Base-by-base conservation (phyloP, 306 rosid genomes). In the Ochetophila trinervis region DNA sequence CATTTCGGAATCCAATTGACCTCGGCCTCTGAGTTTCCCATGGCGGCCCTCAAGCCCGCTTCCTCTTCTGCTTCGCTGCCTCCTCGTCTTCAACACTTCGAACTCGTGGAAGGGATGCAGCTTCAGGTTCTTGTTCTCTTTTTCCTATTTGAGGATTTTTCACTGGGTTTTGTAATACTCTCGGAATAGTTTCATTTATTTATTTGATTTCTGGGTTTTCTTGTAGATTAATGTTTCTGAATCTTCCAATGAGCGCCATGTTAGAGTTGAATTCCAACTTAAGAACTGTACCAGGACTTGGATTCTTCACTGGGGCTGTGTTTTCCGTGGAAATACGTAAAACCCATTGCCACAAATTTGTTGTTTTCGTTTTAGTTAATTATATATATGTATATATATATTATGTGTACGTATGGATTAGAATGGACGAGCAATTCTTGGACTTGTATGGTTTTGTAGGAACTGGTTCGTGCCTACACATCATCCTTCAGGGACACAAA, bases 251-350 rank as follows among this genome's bases (percentile, higher is more conserved):
- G 59, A 47, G 27, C 78, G 55, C 34, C 67, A 51, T 34, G 71
- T 37, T 51, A 51, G 75, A 23, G 56, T 67, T 62, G 71, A 78
- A 52, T 63, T 78, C 63, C 74, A 72, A 32, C 82, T 78, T 13
- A 67, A 16, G 52, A 72, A 67, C 49, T 62, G 74, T 63, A 18
- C 57, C 48, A 61, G 53, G 17, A 37, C 67, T 20, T 77, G 74
- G 82, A 52, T 77, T 36, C 74, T 77, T 52, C 74, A 77, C 37
- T 77, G 78, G 82, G 76, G 82, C 14, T 56, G 42, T 27, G 30
- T 77, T 62, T 57, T 72, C 55, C 74, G 6, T 24, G 74, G 71
- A 62, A 51, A 78, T 21, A 32, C 11, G 71, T 72, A 71, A 36
- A 64, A 22, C 35, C 22, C 34, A 16, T 4, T 6, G 5, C 47